Evolutionary conservation across 352 stramenopile species (phyloP), one percentile per base, ranked within the genome.

Genomic region (Globisporangium nagaii): DNA sequence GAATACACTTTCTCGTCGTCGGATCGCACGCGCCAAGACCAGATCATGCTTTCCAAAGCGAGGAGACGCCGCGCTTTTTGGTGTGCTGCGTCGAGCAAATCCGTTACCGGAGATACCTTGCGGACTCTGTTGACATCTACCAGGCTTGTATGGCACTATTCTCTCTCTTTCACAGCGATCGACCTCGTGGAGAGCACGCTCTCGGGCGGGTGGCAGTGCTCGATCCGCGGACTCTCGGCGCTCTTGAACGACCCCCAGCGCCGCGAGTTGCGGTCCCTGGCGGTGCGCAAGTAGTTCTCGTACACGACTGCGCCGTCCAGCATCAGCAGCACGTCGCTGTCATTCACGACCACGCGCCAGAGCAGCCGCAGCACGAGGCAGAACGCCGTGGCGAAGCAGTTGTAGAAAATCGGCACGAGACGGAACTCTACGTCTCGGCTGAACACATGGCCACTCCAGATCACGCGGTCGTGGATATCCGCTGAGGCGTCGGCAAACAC

Each of bases 321-420:
- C 19, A 65, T 25, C 11, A 75, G 12, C 8, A 75, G 49, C 24
- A 65, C 67, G 1, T 61, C 27, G n/a, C 31, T 28, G 22, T 19
- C 28, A 10, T 55, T 42, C 24, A 31, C 54, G 1, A 39, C 24
- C 2, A 61, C 41, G n/a, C 60, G 60, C 30, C 53, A 68, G 5
- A 68, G 31, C 13, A 72, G 39, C 10, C 63, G 67, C 41, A 58
- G 6, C 13, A 39, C 19, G 53, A 68, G 60, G 9, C 64, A 32
- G 2, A 47, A 39, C 6, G 63, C 42, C 0, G 56, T 68, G 6
- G 45, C 11, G 3, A 63, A 44, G 19, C 45, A 52, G 46, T 56
- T 70, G 45, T 58, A 54, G 42, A 72, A 60, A 11, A 66, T 53
- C 9, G 66, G 56, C 24, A 66, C 20, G 13, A 66, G 31, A 28